Conservation (phyloP, 192 early-diverging fungal genomes). For the Coemansia javaensis region DNA sequence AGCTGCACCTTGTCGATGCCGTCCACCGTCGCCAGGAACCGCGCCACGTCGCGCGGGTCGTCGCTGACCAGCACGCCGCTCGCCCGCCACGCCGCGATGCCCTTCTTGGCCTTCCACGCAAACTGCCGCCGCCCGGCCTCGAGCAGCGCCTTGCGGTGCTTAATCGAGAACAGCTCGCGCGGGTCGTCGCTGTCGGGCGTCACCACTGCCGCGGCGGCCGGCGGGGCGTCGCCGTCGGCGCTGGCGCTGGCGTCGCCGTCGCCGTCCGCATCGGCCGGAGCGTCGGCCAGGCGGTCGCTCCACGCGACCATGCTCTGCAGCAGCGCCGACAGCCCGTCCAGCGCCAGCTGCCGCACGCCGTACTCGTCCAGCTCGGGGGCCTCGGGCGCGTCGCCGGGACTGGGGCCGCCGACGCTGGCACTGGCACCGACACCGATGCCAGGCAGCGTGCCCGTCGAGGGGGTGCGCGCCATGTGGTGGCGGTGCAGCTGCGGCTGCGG, state of each 20-base stretch:
- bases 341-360: conserved; percentile 54
- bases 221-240: neutral
- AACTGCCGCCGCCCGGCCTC: conserved; percentile 75
- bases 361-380: conserved; percentile 49
- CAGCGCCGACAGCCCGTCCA: conserved; percentile 59
- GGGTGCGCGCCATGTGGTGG: too few relatives aligned
- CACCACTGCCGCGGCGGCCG: conserved; percentile 21
- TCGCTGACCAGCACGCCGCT: conserved; percentile 60
- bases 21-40: conserved; percentile 58
- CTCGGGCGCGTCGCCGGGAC: too few relatives aligned
- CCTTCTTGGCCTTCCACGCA: conserved; percentile 87
- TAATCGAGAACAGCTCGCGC: conserved; percentile 73
- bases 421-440: too few relatives aligned
- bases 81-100: conserved; percentile 68
- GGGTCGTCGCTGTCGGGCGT: conserved; percentile 64
- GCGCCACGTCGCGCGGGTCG: conserved; percentile 70
- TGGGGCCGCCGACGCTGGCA: too few relatives aligned
- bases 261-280: conserved; percentile 2
- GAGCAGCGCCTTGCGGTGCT: conserved; percentile 80
- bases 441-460: too few relatives aligned
- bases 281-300: conserved; percentile 51
- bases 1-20: conserved; percentile 83
- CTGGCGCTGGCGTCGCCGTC: too few relatives aligned
- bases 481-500: neutral
- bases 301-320: conserved; percentile 64